A percentile compares a stretch with the other conserved stretches of the same genome.
Conservation (phyloP, 306 rosid species). For the Sesbania bispinosa region DNA sequence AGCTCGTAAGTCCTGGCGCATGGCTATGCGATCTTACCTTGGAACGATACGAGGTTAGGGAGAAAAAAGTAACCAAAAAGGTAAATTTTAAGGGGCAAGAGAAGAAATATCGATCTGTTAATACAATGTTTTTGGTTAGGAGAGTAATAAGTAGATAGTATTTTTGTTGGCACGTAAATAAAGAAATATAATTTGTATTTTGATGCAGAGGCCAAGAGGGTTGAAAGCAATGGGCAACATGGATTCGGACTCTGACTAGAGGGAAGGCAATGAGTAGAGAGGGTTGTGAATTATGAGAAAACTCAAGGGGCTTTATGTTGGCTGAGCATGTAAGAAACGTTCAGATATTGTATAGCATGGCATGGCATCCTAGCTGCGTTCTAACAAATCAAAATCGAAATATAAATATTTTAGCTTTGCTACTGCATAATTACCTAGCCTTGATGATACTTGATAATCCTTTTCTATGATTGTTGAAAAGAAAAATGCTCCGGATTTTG, state of each 20-base stretch:
- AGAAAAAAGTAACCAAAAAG: conserved; percentile 84
- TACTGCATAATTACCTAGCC: neutral
- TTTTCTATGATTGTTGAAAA: too few species aligned
- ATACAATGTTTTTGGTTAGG: neutral
- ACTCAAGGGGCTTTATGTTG: conserved; percentile 17
- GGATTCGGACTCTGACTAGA: conserved; percentile 80
- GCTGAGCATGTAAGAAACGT: conserved; percentile 26
- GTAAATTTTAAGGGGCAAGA: conserved; percentile 20
- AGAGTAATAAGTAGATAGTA: neutral
- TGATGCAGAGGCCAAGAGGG: conserved; percentile 86
- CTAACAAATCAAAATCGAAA: conserved; percentile 15
- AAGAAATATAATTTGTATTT: neutral
- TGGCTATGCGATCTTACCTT: conserved; percentile 86
- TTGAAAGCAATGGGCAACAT: conserved; percentile 84
- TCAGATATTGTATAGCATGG: conserved; percentile 29
- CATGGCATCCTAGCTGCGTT: neutral
- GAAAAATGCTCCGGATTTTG: neutral
- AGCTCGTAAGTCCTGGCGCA: conserved; percentile 79
- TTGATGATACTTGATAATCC: neutral
- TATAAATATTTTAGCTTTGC: conserved; percentile 23
- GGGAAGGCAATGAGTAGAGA: neutral
- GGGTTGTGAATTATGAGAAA: neutral
- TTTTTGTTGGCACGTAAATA: neutral
- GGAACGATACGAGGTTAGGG: conserved; percentile 85
- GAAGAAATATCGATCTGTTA: neutral